Percentiles rank a stretch among this genome's conserved stretches.
Conservation (phyloP, 169 alveolate species). For the Babesia sp. region DNA sequence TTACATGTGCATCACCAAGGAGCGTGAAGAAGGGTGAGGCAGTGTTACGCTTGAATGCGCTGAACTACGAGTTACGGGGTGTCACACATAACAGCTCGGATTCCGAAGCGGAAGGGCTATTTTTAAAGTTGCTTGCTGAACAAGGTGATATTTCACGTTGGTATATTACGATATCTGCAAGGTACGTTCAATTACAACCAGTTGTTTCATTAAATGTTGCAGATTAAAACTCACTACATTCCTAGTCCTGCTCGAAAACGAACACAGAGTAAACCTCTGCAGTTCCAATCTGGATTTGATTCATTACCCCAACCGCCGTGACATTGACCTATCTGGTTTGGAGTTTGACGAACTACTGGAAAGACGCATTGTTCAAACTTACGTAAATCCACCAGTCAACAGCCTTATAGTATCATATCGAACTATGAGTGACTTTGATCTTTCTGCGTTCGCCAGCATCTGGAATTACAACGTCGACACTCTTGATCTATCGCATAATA, state of each 20-base stretch:
- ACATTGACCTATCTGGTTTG: constrained; percentile 2
- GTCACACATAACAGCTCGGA: background rate
- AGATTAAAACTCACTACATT: constrained; percentile 3
- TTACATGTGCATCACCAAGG: constrained; percentile 10
- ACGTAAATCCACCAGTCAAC: constrained; percentile 3
- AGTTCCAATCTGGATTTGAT: constrained; percentile 7
- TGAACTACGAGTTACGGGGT: background rate
- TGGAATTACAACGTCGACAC: constrained; percentile 27
- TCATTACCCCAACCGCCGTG: constrained; percentile 18
- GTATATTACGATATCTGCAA: background rate
- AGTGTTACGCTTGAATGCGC: constrained; percentile 1
- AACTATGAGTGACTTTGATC: constrained; percentile 35
- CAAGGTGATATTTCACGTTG: constrained; percentile 5
- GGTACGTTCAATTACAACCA: background rate
- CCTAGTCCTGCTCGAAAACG: constrained; percentile 7
- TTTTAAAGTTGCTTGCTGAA: background rate
- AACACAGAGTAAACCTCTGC: background rate
- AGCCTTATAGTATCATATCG: constrained; percentile 16
- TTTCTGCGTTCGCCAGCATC: background rate
- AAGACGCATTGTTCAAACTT: background rate
- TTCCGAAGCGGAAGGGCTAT: background rate
- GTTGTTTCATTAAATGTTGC: background rate
- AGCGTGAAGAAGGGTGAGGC: background rate
- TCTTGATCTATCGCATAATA: constrained; percentile 38
- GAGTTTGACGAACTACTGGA: constrained; percentile 3